Evolutionary conservation across 768 basidiomycete species (phyloP).

Genomic region (Cystofilobasidium macerans): DNA sequence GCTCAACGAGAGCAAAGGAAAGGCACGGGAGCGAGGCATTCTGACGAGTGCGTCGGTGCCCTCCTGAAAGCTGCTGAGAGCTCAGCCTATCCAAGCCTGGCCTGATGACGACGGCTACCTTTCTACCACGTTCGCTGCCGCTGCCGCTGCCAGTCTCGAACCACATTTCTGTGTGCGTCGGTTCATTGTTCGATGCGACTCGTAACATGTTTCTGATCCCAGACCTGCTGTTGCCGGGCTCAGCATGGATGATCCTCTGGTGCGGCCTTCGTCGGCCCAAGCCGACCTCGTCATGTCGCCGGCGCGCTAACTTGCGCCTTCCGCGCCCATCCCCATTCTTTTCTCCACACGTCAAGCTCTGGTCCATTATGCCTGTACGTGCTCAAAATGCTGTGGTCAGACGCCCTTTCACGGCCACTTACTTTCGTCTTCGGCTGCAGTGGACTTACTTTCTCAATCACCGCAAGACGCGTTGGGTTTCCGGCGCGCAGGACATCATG

Average conservation of each 20-base stretch:
- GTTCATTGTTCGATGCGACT: not conserved
- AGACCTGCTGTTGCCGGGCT: not conserved
- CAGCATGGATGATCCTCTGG: slow-evolving; percentile 10
- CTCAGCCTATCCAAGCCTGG: no score
- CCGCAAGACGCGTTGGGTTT: slow-evolving; percentile 11
- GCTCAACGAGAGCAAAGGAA: slow-evolving; percentile 10
- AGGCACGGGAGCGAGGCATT: slow-evolving; percentile 7
- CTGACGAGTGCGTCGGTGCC: slow-evolving; percentile 1
- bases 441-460: slow-evolving; percentile 9
- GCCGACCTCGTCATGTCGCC: not conserved
- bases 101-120: no score
- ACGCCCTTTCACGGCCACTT: no score
- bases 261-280: not conserved
- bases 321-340: no score
- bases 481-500: slow-evolving; percentile 11
- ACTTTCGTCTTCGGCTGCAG: not conserved
- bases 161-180: slow-evolving; percentile 10
- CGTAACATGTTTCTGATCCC: not conserved
- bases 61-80: not conserved
- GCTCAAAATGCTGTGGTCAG: no score
- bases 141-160: slow-evolving; percentile 10
- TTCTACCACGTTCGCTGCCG: not conserved
- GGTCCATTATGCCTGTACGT: slow-evolving; percentile 6
- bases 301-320: no score
- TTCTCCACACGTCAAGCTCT: no score